phyloP scores from a whole-genome alignment of 2,329 filamentous ascomycete genomes.

The Penicillium corylophilum region DNA sequence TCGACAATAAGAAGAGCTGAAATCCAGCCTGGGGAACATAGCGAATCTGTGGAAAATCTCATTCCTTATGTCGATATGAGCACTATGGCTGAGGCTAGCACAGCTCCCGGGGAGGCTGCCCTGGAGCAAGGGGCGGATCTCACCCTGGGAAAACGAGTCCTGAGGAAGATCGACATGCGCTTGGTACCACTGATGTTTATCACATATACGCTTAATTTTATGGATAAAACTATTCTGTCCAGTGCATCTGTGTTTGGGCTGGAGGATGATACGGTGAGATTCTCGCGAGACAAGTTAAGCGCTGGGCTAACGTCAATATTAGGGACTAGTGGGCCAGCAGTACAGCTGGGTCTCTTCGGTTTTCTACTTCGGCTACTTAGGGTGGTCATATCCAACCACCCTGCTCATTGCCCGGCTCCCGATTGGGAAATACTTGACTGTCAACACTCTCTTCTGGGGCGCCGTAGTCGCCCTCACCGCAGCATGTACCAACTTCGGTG shows the following conservation, averaged over 20 bases:
- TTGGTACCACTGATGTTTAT: constrained; percentile 58
- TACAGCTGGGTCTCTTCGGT: constrained; percentile 32
- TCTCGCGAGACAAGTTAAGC: background rate
- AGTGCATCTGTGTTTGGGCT: constrained; percentile 59
- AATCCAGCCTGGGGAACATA: background rate
- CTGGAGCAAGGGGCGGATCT: constrained; percentile 12
- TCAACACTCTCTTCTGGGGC: constrained; percentile 51
- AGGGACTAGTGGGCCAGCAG: constrained; percentile 21
- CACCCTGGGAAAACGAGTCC: constrained; percentile 30
- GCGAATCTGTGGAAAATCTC: background rate
- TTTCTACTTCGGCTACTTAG: constrained; percentile 34
- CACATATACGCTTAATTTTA: constrained; percentile 61
- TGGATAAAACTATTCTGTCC: constrained; percentile 60
- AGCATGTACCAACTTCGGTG: constrained; percentile 49
- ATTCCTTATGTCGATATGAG: too few relatives aligned
- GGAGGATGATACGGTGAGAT: constrained; percentile 43
- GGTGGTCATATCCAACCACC: constrained; percentile 28
- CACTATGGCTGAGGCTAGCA: constrained; percentile 4
- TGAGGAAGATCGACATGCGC: constrained; percentile 57
- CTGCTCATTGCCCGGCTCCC: constrained; percentile 27
- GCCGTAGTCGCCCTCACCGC: constrained; percentile 50
- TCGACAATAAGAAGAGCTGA: background rate
- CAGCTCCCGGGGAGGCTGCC: background rate
- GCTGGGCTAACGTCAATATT: background rate
- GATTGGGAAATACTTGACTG: constrained; percentile 31